phyloP scores from a whole-genome alignment of 352 stramenopile genomes.

The Pythium pectinolyticum region DNA sequence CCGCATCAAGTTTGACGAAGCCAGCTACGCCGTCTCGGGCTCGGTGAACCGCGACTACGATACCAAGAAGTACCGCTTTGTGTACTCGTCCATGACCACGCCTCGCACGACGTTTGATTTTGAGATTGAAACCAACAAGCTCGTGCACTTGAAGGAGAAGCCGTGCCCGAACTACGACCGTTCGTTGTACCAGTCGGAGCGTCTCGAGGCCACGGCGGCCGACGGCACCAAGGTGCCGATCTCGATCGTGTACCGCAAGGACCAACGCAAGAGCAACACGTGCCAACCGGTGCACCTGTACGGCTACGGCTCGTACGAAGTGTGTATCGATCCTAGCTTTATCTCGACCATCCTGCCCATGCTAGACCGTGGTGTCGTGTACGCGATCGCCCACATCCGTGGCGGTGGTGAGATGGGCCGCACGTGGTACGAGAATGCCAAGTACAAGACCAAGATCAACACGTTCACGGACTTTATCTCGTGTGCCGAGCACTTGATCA shows the following conservation, averaged over 20 bases:
- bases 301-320: conserved; percentile 96
- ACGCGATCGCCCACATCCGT: conserved; percentile 96
- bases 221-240: conserved; percentile 89
- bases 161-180: conserved; percentile 93
- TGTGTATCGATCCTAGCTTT: conserved; percentile 93
- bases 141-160: conserved; percentile 90
- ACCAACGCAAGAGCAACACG: conserved; percentile 52
- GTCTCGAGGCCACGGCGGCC: conserved; percentile 78
- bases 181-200: conserved; percentile 90
- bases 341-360: conserved; percentile 88
- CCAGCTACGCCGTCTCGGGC: conserved; percentile 85
- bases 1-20: conserved; percentile 88
- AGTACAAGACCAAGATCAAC: conserved; percentile 98
- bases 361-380: conserved; percentile 95
- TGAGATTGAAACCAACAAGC: conserved; percentile 59
- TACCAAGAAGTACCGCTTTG: conserved; percentile 85
- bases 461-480: conserved; percentile 97
- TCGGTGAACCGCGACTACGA: conserved; percentile 88
- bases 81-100: conserved; percentile 94
- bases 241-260: conserved; percentile 78
- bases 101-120: conserved; percentile 88
- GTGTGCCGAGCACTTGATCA: conserved; percentile 90
- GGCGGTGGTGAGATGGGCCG: conserved; percentile 97
- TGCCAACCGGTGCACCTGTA: conserved; percentile 89
- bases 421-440: conserved; percentile 96